Evolutionary conservation across 1,139 yeast genomes (phyloP).

Genomic region (Debaryomyces sp.): DNA sequence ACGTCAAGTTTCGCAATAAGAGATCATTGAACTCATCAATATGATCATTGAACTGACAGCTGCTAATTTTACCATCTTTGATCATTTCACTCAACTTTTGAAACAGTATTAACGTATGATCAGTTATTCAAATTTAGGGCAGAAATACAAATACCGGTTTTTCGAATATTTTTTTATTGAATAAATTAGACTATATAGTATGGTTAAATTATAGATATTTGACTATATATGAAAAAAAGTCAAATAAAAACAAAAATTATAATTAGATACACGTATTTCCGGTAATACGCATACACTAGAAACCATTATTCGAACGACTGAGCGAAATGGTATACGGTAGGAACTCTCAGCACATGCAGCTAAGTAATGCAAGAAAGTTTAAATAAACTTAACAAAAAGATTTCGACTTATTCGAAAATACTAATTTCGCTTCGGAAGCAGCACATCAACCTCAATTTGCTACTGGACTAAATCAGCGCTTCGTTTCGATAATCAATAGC

Average conservation of each 20-base stretch:
- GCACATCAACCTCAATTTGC: background rate
- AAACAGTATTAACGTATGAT: background rate
- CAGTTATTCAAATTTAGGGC: background rate
- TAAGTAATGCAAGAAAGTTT: background rate
- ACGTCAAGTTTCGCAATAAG: slow-evolving; percentile 9
- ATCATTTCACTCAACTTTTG: background rate
- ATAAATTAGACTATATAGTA: slow-evolving; percentile 1
- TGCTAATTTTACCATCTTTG: slow-evolving; percentile 14
- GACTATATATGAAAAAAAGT: background rate
- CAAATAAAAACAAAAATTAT: background rate
- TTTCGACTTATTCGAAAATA: background rate
- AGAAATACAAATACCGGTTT: background rate
- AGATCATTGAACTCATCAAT: slow-evolving; percentile 17
- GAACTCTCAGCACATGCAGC: background rate
- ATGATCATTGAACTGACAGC: slow-evolving; percentile 18
- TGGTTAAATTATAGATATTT: background rate
- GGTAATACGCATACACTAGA: background rate
- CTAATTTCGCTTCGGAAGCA: background rate
- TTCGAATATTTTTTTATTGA: background rate
- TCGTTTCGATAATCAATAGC: background rate
- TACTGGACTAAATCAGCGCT: background rate
- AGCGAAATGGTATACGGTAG: background rate
- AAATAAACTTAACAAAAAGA: background rate
- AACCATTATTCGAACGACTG: background rate
- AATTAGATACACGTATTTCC: background rate